A percentile compares a stretch with the other conserved stretches of the same genome.
Conservation (phyloP, 2,329 filamentous ascomycete species). For the Colletotrichum sp. region DNA sequence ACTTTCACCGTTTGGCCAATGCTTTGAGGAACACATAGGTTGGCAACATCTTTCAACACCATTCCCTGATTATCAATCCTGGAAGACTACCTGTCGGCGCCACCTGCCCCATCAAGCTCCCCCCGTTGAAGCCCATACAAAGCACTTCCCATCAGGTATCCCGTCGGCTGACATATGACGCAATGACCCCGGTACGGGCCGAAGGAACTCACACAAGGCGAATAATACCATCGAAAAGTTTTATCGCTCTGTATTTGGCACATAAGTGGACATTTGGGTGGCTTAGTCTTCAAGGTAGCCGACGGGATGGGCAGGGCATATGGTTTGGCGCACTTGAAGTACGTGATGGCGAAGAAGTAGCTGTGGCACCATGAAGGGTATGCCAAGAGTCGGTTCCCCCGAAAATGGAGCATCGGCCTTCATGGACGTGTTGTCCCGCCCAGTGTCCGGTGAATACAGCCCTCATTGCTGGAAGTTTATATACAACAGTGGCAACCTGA, state of each 20-base stretch:
- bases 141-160: not conserved
- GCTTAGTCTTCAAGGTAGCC: not conserved
- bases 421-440: not conserved
- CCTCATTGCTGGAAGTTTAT: not conserved
- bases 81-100: not conserved
- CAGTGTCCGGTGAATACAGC: not conserved
- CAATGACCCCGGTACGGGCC: not conserved
- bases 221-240: not conserved
- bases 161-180: not conserved
- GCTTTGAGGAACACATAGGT: no score
- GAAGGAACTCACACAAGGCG: not conserved
- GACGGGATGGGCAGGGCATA: not conserved
- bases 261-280: rapidly evolving
- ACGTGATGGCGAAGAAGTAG: rapidly evolving
- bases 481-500: not conserved
- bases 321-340: not conserved
- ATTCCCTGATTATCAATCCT: not conserved
- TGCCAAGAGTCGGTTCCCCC: not conserved
- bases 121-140: not conserved
- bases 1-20: no score
- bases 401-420: not conserved
- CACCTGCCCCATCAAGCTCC: not conserved
- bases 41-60: not conserved
- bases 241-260: rapidly evolving
- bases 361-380: not conserved